Evolutionary conservation across 768 basidiomycete species (phyloP), one percentile per base, ranked within the genome.

Genomic region (Boletus vermiculosoides): DNA sequence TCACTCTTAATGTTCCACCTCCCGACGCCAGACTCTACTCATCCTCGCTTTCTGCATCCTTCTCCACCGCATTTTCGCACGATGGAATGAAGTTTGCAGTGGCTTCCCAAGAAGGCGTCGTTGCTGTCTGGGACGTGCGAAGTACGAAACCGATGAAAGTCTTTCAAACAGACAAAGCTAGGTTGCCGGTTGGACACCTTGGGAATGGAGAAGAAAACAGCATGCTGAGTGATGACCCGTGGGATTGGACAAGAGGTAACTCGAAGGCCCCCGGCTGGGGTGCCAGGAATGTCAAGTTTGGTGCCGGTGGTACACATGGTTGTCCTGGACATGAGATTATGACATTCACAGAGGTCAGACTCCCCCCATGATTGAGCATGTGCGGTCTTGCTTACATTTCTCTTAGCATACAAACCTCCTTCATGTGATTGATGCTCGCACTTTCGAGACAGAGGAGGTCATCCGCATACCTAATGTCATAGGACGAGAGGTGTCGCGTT

Each of bases 351-450:
- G 94, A 95, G 84, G 92, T 93, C 59, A 53, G 83, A 57, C 9
- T 52, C 16, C 30, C 44, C 28, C 57, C 3, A 2, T 28, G n/a
- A 10, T 36, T 5, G 34, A 52, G 18, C 22, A 48, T 30, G 46
- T 33, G 11, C 18, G 4, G 34, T 22, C 52, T 56, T 48, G 12
- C 49, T 63, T 23, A 70, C 58, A 13, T 48, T 46, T 54, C 31
- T 47, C 18, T 22, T 62, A 94, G 90, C 93, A 96, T 68, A 90
- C 90, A 2, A 87, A 83, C 31, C 72, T 88, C 37, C 69, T 96
- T 9, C 94, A 97, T 65, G 78, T 95, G 55, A 77, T 96, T 48
- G 94, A 97, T 66, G 92, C 93, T 4, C 80, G 85, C 45, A 94
- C 92, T 0, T 95, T 95, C 63, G 86, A 92, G 66, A 82, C 81